phyloP scores from a whole-genome alignment of 2,329 filamentous ascomycete species.

The Emydomyces testavorans region DNA sequence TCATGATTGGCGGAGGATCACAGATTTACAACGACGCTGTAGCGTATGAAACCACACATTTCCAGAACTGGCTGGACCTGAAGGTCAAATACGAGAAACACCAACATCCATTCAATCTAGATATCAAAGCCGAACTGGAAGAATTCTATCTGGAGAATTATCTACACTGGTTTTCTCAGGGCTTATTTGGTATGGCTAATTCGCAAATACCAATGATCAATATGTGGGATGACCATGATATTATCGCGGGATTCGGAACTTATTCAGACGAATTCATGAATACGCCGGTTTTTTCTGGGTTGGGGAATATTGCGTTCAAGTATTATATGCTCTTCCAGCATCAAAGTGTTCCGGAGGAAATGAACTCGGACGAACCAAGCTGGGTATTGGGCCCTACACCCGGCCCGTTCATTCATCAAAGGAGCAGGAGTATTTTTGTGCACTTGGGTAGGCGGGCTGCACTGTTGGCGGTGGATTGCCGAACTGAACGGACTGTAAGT shows the following conservation, averaged over 20 bases:
- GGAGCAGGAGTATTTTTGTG: slow-evolving; percentile 77
- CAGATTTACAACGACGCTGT: slow-evolving; percentile 92
- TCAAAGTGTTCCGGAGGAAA: slow-evolving; percentile 73
- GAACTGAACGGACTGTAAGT: slow-evolving; percentile 66
- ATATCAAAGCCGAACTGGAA: slow-evolving; percentile 83
- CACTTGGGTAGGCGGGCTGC: slow-evolving; percentile 66
- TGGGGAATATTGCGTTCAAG: slow-evolving; percentile 89
- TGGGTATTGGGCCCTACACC: slow-evolving; percentile 72
- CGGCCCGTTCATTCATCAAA: slow-evolving; percentile 82
- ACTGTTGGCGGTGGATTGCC: slow-evolving; percentile 77
- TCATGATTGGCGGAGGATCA: slow-evolving; percentile 95
- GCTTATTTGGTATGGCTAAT: slow-evolving; percentile 81
- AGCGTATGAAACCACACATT: slow-evolving; percentile 60
- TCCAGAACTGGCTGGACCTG: slow-evolving; percentile 73
- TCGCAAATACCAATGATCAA: slow-evolving; percentile 98
- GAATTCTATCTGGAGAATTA: slow-evolving; percentile 80
- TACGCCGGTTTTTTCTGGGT: slow-evolving; percentile 74
- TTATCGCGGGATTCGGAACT: slow-evolving; percentile 83
- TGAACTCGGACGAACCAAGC: slow-evolving; percentile 71
- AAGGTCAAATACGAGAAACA: slow-evolving; percentile 72
- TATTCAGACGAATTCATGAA: slow-evolving; percentile 89
- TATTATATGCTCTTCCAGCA: slow-evolving; percentile 99
- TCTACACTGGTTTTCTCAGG: slow-evolving; percentile 90
- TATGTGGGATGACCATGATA: slow-evolving; percentile 92
- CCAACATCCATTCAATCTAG: slow-evolving; percentile 60